Evolutionary conservation across 352 stramenopile genomes (phyloP).

Genomic region (Phytopythium helicoides): DNA sequence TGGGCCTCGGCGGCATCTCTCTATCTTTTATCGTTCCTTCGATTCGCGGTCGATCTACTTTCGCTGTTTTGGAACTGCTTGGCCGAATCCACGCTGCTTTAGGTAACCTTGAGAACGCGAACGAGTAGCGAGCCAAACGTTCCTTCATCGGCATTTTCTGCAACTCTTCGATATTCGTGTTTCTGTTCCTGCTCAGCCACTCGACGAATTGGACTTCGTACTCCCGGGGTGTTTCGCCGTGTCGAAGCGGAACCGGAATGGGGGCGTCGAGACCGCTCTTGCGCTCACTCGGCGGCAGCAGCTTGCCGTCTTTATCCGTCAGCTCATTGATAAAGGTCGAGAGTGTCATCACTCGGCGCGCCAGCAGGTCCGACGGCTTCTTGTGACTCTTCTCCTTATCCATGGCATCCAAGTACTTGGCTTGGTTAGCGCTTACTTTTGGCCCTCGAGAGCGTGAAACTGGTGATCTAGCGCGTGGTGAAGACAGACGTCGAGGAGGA

Average conservation of each 20-base stretch:
- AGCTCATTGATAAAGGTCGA: not conserved
- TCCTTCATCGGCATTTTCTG: constrained; percentile 19
- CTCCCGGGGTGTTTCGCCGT: constrained; percentile 17
- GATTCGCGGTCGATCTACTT: not conserved
- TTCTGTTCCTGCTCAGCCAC: constrained; percentile 14
- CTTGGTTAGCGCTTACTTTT: not conserved
- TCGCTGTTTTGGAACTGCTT: not conserved
- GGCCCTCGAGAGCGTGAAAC: not conserved
- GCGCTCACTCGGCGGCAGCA: not conserved
- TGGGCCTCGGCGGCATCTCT: not conserved
- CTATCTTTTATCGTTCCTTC: not conserved
- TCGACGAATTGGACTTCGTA: constrained; percentile 23
- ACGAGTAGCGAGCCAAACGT: constrained; percentile 25
- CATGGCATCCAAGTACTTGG: not conserved
- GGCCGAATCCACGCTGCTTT: not conserved
- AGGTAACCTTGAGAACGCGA: constrained; percentile 17
- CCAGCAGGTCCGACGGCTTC: not conserved
- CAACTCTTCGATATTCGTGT: constrained; percentile 4
- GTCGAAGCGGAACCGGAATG: constrained; percentile 2
- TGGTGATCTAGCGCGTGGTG: no score
- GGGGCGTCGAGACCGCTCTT: not conserved
- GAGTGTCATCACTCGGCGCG: not conserved
- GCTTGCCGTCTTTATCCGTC: not conserved
- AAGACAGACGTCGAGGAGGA: no score
- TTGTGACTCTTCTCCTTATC: not conserved